A percentile compares a stretch with the other conserved stretches of the same genome.
Evolutionary conservation across 495 filamentous ascomycete species (phyloP).

Genomic region (Podospora bellae-mahoneyi): DNA sequence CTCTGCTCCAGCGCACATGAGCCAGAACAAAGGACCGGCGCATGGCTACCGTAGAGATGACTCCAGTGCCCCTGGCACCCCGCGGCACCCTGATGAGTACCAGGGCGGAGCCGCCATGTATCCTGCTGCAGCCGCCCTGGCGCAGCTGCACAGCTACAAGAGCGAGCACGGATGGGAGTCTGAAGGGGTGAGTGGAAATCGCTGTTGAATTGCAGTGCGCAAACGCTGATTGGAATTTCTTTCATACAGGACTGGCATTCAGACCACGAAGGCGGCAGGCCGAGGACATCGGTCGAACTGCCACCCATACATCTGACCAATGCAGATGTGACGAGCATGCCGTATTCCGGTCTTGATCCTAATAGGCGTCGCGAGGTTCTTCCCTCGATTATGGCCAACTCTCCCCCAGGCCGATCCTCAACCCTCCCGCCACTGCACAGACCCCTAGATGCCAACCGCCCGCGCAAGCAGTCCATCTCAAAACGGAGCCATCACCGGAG

Average conservation of each 20-base stretch:
- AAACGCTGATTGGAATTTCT: not conserved
- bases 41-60: conserved; percentile 59
- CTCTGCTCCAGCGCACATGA: conserved; percentile 27
- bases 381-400: conserved; percentile 74
- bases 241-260: conserved; percentile 62
- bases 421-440: conserved; percentile 79
- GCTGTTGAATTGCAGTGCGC: not conserved
- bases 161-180: conserved; percentile 80
- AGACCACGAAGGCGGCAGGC: conserved; percentile 60
- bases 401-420: conserved; percentile 80
- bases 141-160: conserved; percentile 77
- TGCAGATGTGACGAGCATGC: conserved; percentile 65
- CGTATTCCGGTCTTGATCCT: conserved; percentile 59
- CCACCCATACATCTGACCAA: conserved; percentile 62
- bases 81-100: conserved; percentile 65
- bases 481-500: conserved; percentile 74
- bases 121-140: conserved; percentile 78
- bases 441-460: conserved; percentile 55
- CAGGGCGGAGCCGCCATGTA: conserved; percentile 60
- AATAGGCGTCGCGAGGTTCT: conserved; percentile 66
- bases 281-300: conserved; percentile 64
- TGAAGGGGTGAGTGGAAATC: conserved; percentile 61
- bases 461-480: conserved; percentile 79
- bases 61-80: conserved; percentile 67
- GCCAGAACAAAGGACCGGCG: conserved; percentile 37